Evolutionary conservation across 306 rosid species (phyloP), one percentile per base, ranked within the genome.

Genomic region (Delonix regia): DNA sequence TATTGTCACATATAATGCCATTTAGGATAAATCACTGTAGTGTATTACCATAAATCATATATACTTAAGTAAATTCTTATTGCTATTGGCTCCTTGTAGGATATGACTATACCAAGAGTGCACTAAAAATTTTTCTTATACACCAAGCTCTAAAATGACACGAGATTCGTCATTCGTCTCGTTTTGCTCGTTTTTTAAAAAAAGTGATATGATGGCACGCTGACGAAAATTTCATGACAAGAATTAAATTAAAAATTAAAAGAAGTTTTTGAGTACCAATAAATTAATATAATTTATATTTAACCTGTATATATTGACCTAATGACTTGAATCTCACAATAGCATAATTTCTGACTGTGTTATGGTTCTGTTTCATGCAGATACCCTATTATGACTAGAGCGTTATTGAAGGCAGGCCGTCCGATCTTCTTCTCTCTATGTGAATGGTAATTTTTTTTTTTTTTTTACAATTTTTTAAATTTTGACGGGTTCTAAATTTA

Each of bases 341-440:
- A 9, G 9, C 30, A 39, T 38, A 1, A 11, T 38, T 6, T 22
- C 6, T 42, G 7, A 42, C 9, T 36, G 28, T 39, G 24, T 65
- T 36, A 67, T 69, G 66, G 33, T 39, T 24, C 49, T 78, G 47
- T 66, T 73, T 65, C 59, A 48, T 76, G 16, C 57, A 95, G 99
- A 77, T 95, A 95, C 76, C 98, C 96, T 9, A 64, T 93, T 34
- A 95, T 93, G 99, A 93, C 98, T 42, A 91, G 87, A 71, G 99
- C 96, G 55, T 88, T 95, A 51, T 83, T 91, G 91, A 89, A 87
- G 82, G 87, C 97, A 0, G 96, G 95, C 19, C 94, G 91, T 27
- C 93, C 98, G 69, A 93, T 95, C 79, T 95, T 91, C 88, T 87
- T 87, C 78, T 95, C 99, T 14, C 87, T 93, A 6, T 95, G 99